Percentiles rank a stretch among this genome's conserved stretches.
Evolutionary conservation across 2,329 filamentous ascomycete species (phyloP).

Genomic region (Apiospora phragmitis): DNA sequence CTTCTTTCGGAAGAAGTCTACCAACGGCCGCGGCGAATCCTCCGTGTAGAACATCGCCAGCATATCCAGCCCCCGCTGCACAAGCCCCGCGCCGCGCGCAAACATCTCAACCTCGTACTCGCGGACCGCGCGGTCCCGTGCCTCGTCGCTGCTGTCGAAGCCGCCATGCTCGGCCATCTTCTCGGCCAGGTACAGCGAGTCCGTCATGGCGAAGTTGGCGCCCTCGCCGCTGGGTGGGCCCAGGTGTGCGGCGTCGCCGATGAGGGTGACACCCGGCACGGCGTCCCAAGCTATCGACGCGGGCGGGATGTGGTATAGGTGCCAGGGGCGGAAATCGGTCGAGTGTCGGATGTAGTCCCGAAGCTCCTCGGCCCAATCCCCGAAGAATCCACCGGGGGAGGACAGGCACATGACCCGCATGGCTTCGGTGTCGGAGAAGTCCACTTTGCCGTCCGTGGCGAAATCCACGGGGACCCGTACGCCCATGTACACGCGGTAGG

Average conservation of each 20-base stretch:
- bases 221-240: conserved; percentile 47
- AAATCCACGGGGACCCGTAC: background rate
- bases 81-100: background rate
- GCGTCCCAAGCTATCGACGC: conserved; percentile 34
- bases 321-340: conserved; percentile 22
- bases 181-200: conserved; percentile 40
- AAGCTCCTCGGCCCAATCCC: conserved; percentile 17
- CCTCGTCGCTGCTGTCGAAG: background rate
- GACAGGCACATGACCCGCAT: background rate
- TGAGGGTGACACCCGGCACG: conserved; percentile 42
- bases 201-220: conserved; percentile 48
- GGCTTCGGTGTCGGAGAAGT: background rate
- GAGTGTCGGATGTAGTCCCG: conserved; percentile 18
- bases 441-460: background rate
- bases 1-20: background rate
- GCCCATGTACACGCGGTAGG: background rate
- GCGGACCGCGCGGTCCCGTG: background rate
- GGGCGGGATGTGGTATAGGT: conserved; percentile 20
- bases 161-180: background rate
- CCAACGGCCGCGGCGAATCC: background rate
- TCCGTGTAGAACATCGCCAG: background rate
- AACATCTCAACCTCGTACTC: background rate
- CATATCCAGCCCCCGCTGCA: background rate
- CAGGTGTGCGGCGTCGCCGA: conserved; percentile 51
- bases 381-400: background rate